Conservation (phyloP, 176 grass and related monocot genomes). For the Musa troglodytarum region DNA sequence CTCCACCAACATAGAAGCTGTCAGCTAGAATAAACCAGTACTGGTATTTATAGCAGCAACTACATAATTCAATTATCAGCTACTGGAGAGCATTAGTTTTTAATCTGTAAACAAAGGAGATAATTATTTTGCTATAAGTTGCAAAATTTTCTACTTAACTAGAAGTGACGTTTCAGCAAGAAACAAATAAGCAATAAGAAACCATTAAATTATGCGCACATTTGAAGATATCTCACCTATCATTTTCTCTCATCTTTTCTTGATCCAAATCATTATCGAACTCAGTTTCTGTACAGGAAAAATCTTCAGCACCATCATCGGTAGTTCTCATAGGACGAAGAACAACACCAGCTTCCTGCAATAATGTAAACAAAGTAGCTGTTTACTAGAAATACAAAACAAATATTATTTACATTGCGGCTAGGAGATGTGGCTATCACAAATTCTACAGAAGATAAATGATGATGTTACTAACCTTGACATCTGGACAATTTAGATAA, state of each 20-base stretch:
- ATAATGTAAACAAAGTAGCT: not conserved
- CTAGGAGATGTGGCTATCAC: not conserved
- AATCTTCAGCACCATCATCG: not conserved
- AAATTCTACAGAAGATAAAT: not conserved
- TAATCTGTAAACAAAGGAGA: too few relatives aligned
- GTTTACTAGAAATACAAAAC: not conserved
- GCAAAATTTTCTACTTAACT: too few relatives aligned
- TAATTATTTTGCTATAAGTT: too few relatives aligned
- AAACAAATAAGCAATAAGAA: not conserved
- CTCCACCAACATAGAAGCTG: too few relatives aligned
- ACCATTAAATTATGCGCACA: not conserved
- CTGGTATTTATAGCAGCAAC: too few relatives aligned
- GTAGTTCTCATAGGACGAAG: not conserved
- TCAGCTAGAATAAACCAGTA: too few relatives aligned
- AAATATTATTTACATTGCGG: not conserved
- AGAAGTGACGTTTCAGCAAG: not conserved
- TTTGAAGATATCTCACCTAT: not conserved
- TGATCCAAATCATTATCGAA: slow-evolving; percentile 1
- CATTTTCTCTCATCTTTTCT: slow-evolving; percentile 17
- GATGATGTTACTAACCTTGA: not conserved
- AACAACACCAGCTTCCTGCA: not conserved
- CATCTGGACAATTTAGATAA: not conserved
- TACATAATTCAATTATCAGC: too few relatives aligned
- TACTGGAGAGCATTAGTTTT: too few relatives aligned
- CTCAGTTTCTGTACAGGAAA: not conserved